These are phyloP conservation scores for Primulina tabacum DNA, from an alignment of 257 asterid genomes.

Conservation along the genomic window DNA sequence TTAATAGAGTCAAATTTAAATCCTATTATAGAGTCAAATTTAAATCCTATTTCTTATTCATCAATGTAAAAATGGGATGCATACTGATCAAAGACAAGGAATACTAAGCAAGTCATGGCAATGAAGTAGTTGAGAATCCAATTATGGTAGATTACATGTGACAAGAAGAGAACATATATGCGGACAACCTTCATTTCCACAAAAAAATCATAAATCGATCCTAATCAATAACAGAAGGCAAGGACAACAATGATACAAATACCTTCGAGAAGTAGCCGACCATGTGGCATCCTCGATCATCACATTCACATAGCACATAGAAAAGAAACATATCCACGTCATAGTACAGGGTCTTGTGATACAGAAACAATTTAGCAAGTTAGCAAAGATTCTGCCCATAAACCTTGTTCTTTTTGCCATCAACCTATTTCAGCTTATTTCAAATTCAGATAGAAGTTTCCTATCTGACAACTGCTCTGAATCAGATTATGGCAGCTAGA, in stretches of 20 bases:
- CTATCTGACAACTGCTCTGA: not conserved
- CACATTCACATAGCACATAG: constrained; percentile 89
- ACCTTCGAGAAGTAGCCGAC: constrained; percentile 99
- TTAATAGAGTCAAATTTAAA: too few relatives aligned
- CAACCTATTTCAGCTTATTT: constrained; percentile 61
- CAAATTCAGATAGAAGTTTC: constrained; percentile 18
- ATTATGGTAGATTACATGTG: too few relatives aligned
- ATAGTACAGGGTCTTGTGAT: constrained; percentile 88
- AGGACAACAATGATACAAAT: constrained; percentile 12
- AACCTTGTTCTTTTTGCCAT: constrained; percentile 94
- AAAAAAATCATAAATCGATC: not conserved
- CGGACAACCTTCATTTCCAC: too few relatives aligned
- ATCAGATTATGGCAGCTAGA: too few relatives aligned
- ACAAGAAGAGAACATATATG: too few relatives aligned
- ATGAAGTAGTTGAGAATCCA: too few relatives aligned
- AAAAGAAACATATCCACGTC: constrained; percentile 86
- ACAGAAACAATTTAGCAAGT: constrained; percentile 87
- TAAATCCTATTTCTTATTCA: too few relatives aligned
- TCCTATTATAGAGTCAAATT: too few relatives aligned
- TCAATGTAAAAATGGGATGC: too few relatives aligned
- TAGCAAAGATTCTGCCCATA: constrained; percentile 95
- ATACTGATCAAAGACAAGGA: too few relatives aligned
- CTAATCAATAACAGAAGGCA: not conserved
- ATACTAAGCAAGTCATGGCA: too few relatives aligned
- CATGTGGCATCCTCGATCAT: constrained; percentile 98